Evolutionary conservation across 140 eudicot species (phyloP), one percentile per base, ranked within the genome.

Genomic region (Stevia rebaudiana): DNA sequence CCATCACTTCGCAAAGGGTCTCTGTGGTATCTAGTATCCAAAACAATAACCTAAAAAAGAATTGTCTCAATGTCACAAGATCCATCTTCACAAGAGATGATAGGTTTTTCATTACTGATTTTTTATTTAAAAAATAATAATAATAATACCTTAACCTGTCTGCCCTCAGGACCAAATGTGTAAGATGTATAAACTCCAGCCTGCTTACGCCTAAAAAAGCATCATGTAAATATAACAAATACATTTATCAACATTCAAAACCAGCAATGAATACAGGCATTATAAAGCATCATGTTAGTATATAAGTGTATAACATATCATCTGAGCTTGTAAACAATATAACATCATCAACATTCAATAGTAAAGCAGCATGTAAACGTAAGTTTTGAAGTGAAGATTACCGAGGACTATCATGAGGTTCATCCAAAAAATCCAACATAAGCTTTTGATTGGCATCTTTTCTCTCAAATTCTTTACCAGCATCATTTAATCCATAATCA

Each of bases 161-260:
- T 78, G 47, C 75, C 84, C 69, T 60, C 59, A 66, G 89, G 86
- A 44, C 94, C 94, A 80, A 79, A 85, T 16, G 86, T 76, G 78
- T 85, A 82, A 23, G 89, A 85, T 53, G 94, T 65, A 74, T 82
- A 85, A 46, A 85, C 94, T 23, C 94, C 94, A 77, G 84, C 89
- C 74, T 85, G 94, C 76, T 82, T 82, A 24, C 89, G 81, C 44
- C 94, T 84, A 48, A 30, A 0, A 10, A 17, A 16, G 8, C 28
- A 25, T 24, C 35, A 16, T 1, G 24, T 21, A 41, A 13, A 41
- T 1, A 28, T 28, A 4, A 28, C 2, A 4, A 28, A 28, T 28
- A 4, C 33, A 28, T 28, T 2, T 4, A 28, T 28, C 33, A 28
- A n/a, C n/a, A n/a, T n/a, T n/a, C n/a, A n/a, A n/a, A n/a, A 28